phyloP scores from a whole-genome alignment of 805 yeast genomes.

The Candida peoriensis region DNA sequence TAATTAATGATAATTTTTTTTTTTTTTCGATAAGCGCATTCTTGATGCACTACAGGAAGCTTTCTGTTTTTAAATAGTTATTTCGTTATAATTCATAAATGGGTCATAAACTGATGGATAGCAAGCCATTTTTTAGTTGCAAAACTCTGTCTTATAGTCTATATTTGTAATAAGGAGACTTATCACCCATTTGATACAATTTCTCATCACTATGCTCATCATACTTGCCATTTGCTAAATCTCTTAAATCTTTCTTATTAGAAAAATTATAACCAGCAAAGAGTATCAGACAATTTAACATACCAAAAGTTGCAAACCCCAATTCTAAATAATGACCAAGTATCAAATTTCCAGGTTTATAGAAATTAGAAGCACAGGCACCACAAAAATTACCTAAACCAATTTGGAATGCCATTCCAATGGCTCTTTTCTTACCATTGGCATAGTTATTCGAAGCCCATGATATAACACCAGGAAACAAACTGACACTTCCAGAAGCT shows the following conservation, averaged over 20 bases:
- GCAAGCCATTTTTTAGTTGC: no score
- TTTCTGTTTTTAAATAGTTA: no score
- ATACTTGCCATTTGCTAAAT: constrained; percentile 28
- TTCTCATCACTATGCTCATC: constrained; percentile 24
- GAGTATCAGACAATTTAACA: constrained; percentile 18
- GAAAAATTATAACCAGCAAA: constrained; percentile 19
- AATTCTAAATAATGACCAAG: constrained; percentile 30
- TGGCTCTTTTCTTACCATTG: constrained; percentile 30
- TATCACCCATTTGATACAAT: constrained; percentile 36
- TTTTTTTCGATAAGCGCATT: no score
- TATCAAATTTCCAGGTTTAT: constrained; percentile 25
- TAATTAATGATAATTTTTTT: no score
- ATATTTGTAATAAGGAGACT: constrained; percentile 35
- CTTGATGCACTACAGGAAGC: no score
- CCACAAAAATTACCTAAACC: constrained; percentile 34
- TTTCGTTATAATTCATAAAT: no score
- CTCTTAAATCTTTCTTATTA: constrained; percentile 23
- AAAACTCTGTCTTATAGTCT: constrained; percentile 6
- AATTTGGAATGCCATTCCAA: constrained; percentile 33
- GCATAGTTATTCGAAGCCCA: constrained; percentile 32
- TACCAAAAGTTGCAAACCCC: constrained; percentile 30
- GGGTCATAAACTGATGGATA: no score
- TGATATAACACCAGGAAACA: constrained; percentile 30
- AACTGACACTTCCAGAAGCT: constrained; percentile 24
- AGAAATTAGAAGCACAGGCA: constrained; percentile 30